Conservation (phyloP, 352 stramenopile species). For the Pythium brachiatum region DNA sequence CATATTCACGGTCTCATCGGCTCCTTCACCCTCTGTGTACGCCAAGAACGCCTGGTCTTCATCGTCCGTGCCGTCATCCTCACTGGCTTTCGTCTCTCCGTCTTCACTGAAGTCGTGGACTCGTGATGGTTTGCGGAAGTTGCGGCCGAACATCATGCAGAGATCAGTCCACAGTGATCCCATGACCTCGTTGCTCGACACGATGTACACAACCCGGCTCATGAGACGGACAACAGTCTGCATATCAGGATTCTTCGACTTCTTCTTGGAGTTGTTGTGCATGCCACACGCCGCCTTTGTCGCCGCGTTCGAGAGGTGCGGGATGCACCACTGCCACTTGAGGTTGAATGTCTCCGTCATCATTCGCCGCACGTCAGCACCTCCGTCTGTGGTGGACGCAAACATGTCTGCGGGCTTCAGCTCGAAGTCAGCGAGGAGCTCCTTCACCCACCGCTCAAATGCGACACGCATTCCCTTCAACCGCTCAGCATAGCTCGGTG, state of each 20-base stretch:
- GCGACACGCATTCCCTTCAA: background rate
- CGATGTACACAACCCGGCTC: background rate
- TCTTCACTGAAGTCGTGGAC: too few relatives aligned
- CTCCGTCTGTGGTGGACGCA: background rate
- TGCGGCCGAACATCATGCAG: background rate
- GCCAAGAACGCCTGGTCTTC: too few relatives aligned
- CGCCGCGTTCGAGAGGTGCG: constrained; percentile 4
- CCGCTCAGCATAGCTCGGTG: background rate
- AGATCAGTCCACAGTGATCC: constrained; percentile 7
- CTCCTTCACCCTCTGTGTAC: too few relatives aligned
- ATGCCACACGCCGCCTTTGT: background rate
- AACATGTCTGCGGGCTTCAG: background rate
- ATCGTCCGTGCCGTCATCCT: too few relatives aligned
- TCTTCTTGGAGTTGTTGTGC: background rate
- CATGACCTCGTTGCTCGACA: background rate
- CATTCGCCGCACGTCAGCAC: constrained; percentile 4
- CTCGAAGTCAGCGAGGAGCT: background rate
- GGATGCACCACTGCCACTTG: constrained; percentile 9
- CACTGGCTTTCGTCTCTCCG: too few relatives aligned
- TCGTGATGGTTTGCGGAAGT: too few relatives aligned
- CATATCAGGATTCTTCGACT: constrained; percentile 15
- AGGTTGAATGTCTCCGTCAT: background rate
- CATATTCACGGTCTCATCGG: too few relatives aligned
- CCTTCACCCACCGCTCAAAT: background rate
- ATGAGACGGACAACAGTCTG: background rate